phyloP scores from a whole-genome alignment of 179 eudicot genomes.

The Dionaea muscipula region DNA sequence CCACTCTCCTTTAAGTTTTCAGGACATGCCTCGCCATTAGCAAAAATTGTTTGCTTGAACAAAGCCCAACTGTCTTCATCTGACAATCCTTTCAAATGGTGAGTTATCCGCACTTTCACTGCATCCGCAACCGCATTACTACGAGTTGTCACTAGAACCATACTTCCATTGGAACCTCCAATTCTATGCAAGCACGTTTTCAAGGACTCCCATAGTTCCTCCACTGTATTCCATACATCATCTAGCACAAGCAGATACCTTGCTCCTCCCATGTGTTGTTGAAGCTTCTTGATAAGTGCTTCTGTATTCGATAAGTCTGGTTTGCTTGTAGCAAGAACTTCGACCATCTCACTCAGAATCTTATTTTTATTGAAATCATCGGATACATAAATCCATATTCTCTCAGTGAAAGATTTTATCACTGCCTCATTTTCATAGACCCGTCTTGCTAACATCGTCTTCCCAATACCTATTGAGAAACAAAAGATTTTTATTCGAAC shows the following conservation, averaged over 20 bases:
- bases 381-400: conserved; percentile 20
- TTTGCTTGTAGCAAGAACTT: neutral
- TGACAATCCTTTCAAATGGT: conserved; percentile 7
- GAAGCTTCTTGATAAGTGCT: conserved; percentile 11
- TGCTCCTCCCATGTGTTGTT: conserved; percentile 6
- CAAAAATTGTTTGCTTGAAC: conserved; percentile 5
- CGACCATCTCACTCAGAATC: conserved; percentile 17
- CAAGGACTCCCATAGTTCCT: conserved; percentile 14
- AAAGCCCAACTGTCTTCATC: conserved; percentile 16
- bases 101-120: conserved; percentile 1
- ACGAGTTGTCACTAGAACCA: conserved; percentile 23
- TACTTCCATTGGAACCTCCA: conserved; percentile 13
- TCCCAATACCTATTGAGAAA: conserved; percentile 19
- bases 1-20: conserved; percentile 2
- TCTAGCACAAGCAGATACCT: conserved; percentile 25
- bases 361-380: conserved; percentile 11
- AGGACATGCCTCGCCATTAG: neutral
- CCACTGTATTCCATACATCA: conserved; percentile 22
- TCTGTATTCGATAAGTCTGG: conserved; percentile 1
- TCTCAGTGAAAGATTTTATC: conserved; percentile 4
- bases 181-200: conserved; percentile 7
- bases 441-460: conserved; percentile 19
- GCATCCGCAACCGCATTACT: conserved; percentile 3
- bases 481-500: no score
- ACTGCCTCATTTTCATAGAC: conserved; percentile 10